Evolutionary conservation across 2,329 filamentous ascomycete genomes (phyloP).

Genomic region (Ophiostoma australiae): DNA sequence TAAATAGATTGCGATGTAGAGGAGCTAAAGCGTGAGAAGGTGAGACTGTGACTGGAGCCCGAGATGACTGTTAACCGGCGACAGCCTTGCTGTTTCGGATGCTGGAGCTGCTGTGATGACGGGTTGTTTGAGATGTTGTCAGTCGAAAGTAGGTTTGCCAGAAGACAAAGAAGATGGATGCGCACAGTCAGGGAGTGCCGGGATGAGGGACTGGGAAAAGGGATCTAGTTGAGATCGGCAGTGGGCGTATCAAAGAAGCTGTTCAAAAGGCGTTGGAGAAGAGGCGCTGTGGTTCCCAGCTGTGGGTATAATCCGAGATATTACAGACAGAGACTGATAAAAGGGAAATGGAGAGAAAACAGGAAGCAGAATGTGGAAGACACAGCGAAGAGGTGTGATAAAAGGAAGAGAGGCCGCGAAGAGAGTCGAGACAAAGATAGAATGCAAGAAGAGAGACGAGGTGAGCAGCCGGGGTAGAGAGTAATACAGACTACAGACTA

Average conservation of each 20-base stretch:
- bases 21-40: background rate
- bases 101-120: background rate
- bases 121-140: background rate
- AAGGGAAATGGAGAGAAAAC: background rate
- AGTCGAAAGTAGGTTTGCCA: background rate
- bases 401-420: background rate
- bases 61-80: background rate
- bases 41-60: background rate
- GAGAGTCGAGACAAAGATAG: background rate
- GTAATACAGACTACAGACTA: no score
- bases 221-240: constrained; percentile 8
- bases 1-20: background rate
- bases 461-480: background rate
- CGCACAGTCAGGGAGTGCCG: background rate
- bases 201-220: constrained; percentile 10
- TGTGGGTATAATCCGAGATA: constrained; percentile 5
- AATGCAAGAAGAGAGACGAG: background rate
- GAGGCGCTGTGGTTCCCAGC: background rate
- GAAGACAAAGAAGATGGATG: constrained; percentile 11
- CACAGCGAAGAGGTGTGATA: no score
- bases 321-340: background rate
- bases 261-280: constrained; percentile 1
- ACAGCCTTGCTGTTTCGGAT: background rate
- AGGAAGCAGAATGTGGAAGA: background rate
- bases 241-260: constrained; percentile 7